A percentile compares a stretch with the other conserved stretches of the same genome.
phyloP scores from a whole-genome alignment of 2,329 filamentous ascomycete species.

The Trichophyton rubrum region DNA sequence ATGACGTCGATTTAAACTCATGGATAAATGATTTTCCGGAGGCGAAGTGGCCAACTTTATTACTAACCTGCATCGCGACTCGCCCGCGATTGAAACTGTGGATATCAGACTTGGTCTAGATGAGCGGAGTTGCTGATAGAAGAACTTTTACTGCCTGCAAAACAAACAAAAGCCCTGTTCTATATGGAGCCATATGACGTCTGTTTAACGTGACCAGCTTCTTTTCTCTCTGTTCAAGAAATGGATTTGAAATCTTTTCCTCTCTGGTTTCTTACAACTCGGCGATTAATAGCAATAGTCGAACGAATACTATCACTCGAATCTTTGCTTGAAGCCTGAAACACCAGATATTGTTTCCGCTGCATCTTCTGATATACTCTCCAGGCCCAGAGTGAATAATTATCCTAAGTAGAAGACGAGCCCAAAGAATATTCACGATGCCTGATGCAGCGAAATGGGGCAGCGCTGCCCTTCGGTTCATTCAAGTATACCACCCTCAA shows the following conservation, averaged over 20 bases:
- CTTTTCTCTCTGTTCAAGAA: background rate
- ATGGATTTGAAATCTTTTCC: background rate
- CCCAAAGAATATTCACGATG: background rate
- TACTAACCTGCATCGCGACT: background rate
- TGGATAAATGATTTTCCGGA: background rate
- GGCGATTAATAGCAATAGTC: background rate
- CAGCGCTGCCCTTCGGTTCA: slow-evolving; percentile 30
- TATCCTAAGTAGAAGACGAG: background rate
- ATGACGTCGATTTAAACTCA: slow-evolving; percentile 5
- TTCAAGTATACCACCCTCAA: slow-evolving; percentile 24
- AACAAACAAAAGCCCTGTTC: background rate
- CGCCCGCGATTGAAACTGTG: background rate
- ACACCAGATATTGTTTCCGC: background rate
- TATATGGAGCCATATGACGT: background rate
- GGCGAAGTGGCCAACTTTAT: background rate
- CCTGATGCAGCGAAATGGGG: background rate
- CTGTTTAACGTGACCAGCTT: background rate
- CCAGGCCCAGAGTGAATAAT: background rate
- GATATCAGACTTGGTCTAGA: background rate
- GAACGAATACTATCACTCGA: too few relatives aligned
- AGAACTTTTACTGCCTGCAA: background rate
- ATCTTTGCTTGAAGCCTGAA: background rate
- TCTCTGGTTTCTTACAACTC: background rate
- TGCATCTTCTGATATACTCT: background rate
- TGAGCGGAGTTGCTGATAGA: background rate